phyloP scores from a whole-genome alignment of 2,329 filamentous ascomycete genomes.

The Cyphellophora attinorum region DNA sequence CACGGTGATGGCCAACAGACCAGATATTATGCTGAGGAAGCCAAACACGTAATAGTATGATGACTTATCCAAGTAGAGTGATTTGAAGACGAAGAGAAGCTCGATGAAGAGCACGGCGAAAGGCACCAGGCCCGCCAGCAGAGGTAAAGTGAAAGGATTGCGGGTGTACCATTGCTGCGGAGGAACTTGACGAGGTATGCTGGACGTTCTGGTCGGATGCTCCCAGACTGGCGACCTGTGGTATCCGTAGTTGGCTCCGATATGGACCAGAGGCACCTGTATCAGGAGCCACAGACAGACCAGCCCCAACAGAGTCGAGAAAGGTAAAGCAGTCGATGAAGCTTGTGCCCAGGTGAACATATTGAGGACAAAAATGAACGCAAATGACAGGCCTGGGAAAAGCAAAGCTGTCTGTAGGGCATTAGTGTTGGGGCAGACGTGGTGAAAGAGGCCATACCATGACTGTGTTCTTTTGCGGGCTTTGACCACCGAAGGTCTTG shows the following conservation, averaged over 20 bases:
- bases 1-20: conserved; percentile 65
- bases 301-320: conserved; percentile 65
- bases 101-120: conserved; percentile 87
- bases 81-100: conserved; percentile 77
- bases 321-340: conserved; percentile 77
- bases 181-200: conserved; percentile 65
- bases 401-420: conserved; percentile 54
- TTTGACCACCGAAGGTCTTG: conserved; percentile 68
- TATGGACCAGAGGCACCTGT: conserved; percentile 74
- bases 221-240: conserved; percentile 59
- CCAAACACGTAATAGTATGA: conserved; percentile 90
- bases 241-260: conserved; percentile 70
- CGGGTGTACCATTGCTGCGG: conserved; percentile 65
- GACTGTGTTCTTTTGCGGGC: conserved; percentile 67
- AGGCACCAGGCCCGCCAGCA: conserved; percentile 64
- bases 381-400: conserved; percentile 70
- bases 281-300: conserved; percentile 73
- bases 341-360: conserved; percentile 86
- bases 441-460: conserved; percentile 31
- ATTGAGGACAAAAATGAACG: conserved; percentile 68
- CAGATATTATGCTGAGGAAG: conserved; percentile 65
- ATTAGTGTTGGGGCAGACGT: conserved; percentile 6
- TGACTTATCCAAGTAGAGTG: conserved; percentile 80
- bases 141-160: conserved; percentile 49
- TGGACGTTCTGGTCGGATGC: conserved; percentile 69